phyloP scores from a whole-genome alignment of 805 yeast species.

The Cyberlindnera samutprakarnensis region DNA sequence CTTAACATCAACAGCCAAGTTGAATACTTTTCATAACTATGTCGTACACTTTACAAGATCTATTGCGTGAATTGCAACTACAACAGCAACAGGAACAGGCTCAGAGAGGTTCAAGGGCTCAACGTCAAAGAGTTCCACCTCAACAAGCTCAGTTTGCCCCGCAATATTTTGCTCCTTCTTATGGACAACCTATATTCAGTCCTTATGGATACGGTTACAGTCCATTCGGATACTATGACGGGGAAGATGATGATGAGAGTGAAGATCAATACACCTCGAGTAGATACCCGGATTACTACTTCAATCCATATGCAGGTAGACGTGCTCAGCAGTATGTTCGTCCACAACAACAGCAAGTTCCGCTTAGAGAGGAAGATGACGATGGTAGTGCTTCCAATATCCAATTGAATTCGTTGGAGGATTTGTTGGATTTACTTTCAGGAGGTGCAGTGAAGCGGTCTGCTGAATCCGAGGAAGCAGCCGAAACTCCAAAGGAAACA shows the following conservation, averaged over 20 bases:
- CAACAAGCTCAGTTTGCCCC: constrained; percentile 1
- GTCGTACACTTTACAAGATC: no score
- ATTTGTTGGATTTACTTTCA: constrained; percentile 6
- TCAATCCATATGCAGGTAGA: constrained; percentile 6
- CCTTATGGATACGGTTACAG: constrained; percentile 1
- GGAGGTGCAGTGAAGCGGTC: constrained; percentile 1
- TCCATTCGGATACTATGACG: constrained; percentile 9
- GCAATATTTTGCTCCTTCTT: no score
- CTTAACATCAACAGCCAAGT: no score
- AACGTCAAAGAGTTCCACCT: constrained; percentile 2
- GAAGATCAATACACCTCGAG: constrained; percentile 12
- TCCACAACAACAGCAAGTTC: constrained; percentile 5
- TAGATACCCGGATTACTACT: constrained; percentile 13
- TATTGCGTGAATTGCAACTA: no score
- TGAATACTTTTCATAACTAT: no score
- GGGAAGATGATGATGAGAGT: constrained; percentile 14
- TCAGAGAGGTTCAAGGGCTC: neutral
- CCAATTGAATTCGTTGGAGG: constrained; percentile 3
- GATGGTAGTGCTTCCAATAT: constrained; percentile 2
- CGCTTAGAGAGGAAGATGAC: neutral
- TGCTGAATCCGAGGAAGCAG: constrained; percentile 1
- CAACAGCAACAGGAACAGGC: constrained; percentile 2
- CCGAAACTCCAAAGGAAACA: neutral
- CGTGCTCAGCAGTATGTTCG: constrained; percentile 5
- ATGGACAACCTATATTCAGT: no score